A percentile compares a stretch with the other conserved stretches of the same genome.
Conservation (phyloP, 768 basidiomycete species). For the Lentinula guzmanii region DNA sequence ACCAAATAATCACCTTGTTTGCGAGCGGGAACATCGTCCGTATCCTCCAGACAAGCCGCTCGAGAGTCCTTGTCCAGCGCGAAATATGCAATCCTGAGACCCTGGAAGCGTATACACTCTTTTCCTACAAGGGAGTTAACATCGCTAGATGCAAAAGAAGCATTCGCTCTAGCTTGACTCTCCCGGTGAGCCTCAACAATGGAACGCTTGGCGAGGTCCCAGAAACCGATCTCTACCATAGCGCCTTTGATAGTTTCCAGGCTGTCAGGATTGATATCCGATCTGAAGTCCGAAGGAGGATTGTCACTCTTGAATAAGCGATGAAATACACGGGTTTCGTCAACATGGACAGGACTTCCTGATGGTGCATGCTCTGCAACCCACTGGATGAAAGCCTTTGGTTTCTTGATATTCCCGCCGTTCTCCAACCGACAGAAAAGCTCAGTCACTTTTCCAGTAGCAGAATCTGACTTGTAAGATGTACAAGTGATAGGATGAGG, state of each 20-base stretch:
- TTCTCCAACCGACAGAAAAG: constrained; percentile 78
- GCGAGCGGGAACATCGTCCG: constrained; percentile 33
- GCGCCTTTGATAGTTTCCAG: constrained; percentile 77
- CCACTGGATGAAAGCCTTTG: constrained; percentile 96
- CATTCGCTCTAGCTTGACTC: constrained; percentile 54
- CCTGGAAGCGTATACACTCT: constrained; percentile 96
- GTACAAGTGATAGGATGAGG: constrained; percentile 90
- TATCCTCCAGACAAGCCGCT: constrained; percentile 57
- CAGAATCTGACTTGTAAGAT: constrained; percentile 75
- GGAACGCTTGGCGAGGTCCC: constrained; percentile 66
- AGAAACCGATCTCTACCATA: constrained; percentile 87
- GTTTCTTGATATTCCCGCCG: constrained; percentile 59
- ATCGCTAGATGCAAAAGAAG: constrained; percentile 66
- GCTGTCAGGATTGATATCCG: constrained; percentile 79
- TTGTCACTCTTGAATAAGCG: constrained; percentile 93
- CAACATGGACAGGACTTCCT: constrained; percentile 76
- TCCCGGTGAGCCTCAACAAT: constrained; percentile 62
- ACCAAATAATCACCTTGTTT: constrained; percentile 76
- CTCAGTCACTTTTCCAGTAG: constrained; percentile 69
- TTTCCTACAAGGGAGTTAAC: constrained; percentile 68
- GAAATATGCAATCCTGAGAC: constrained; percentile 92
- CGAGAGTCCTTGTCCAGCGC: constrained; percentile 84
- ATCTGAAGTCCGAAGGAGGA: constrained; percentile 71
- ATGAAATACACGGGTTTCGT: constrained; percentile 90
- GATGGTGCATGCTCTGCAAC: constrained; percentile 79